Base-by-base conservation (phyloP, 78 protist species). In the Speleostelium caveatum region DNA sequence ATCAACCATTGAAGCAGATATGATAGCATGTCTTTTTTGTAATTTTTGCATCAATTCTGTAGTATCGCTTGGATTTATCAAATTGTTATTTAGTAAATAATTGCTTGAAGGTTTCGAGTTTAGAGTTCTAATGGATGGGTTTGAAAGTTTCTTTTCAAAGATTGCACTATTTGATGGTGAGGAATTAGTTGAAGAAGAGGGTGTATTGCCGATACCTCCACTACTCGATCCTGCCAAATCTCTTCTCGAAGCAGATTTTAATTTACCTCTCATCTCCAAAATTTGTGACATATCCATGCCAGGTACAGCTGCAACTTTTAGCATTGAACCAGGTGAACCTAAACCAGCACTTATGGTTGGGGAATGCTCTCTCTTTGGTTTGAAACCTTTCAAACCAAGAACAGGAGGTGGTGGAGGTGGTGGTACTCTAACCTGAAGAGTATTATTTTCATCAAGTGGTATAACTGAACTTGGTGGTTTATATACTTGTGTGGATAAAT, bases 391-490 rank as follows among this genome's bases (percentile, higher is more conserved):
- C 53, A 79, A 79, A 28, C 88, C 88, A 2, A 79, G 53, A 38
- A 79, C 55, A 3, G 87, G 87, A 4, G 87, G 87, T 28, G 87
- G 87, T 22, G 87, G 87, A 10, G 87, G 87, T 41, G 87, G 87
- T n/a, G 87, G 73, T 24, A 77, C 87, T 32, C 87, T 26, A 28
- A 62, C 42, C 35, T 33, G 49, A 22, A 65, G 49, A 10, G 49
- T 0, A 19, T 49, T 71, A 32, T 72, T 53, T 14, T 67, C 58
- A 7, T 79, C 75, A 16, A 55, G 75, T 14, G 67, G 26, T 22
- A 51, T 21, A 26, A 67, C n/a, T 32, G 4, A 38, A 12, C 1
- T 59, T 4, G 69, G 33, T n/a, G n/a, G n/a, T n/a, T n/a, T n/a
- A n/a, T n/a, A n/a, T n/a, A n/a, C n/a, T n/a, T n/a, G n/a, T n/a